These are phyloP conservation scores for Pythium coloratum DNA, from an alignment of 352 stramenopile species.

Conservation along the genomic window DNA sequence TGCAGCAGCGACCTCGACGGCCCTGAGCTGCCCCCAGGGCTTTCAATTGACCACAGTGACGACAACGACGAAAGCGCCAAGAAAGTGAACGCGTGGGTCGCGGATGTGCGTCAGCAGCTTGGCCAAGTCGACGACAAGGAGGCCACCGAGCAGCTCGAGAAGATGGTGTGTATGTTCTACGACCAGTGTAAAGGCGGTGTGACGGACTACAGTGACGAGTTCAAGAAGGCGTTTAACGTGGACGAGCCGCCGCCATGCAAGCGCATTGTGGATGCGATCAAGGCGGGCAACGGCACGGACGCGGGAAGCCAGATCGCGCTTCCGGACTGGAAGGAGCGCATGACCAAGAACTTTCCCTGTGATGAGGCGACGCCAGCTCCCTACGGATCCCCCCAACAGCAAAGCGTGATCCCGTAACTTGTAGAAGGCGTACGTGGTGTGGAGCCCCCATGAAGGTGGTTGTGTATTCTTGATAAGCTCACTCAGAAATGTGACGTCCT, in stretches of 20 bases:
- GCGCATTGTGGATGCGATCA: conserved; percentile 33
- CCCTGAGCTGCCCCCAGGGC: neutral
- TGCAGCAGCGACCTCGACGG: conserved; percentile 15
- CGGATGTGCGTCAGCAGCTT: conserved; percentile 18
- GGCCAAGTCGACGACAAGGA: conserved; percentile 10
- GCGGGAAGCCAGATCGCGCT: conserved; percentile 15
- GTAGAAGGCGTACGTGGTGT: neutral
- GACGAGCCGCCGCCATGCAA: conserved; percentile 35
- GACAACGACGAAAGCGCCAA: conserved; percentile 12
- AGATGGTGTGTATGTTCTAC: conserved; percentile 47
- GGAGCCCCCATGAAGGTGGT: neutral
- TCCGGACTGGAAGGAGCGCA: conserved; percentile 32
- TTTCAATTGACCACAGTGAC: conserved; percentile 7
- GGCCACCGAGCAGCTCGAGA: conserved; percentile 28
- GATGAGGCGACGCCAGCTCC: neutral
- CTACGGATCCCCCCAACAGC: neutral
- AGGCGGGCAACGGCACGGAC: conserved; percentile 7
- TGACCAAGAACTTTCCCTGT: conserved; percentile 32
- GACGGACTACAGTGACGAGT: conserved; percentile 38
- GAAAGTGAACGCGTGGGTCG: conserved; percentile 22
- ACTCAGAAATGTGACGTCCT: neutral
- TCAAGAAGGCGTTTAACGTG: conserved; percentile 37
- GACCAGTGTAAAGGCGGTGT: conserved; percentile 39
- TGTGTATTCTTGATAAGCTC: neutral
- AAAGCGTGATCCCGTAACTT: neutral